Base-by-base conservation (phyloP, 2,329 filamentous ascomycete species). In the Fusarium liriodendri region DNA sequence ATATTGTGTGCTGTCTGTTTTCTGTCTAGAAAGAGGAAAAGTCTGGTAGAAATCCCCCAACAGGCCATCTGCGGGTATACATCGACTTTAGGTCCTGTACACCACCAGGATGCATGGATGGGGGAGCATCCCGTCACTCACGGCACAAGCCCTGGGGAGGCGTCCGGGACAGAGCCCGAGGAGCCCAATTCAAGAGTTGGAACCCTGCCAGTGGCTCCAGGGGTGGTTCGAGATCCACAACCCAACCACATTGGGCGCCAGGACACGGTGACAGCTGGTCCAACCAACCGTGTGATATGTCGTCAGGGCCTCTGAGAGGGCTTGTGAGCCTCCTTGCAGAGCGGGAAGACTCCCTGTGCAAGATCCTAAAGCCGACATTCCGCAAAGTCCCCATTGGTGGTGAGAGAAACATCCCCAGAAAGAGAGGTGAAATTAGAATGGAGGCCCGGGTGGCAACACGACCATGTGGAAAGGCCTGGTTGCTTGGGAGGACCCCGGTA, bases 141-240 rank as follows among this genome's bases (percentile, higher is more conserved):
- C 47, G 47, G 47, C 47, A 52, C 45, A 29, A 18, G 45, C 45
- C 45, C 25, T 50, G 45, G 25, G 16, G 22, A 52, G 62, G 50
- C 63, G 65, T 67, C 67, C 67, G 70, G 69, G 54, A 40, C 63
- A 65, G 50, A 66, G 70, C 76, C 72, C 70, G 72, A 72, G 65
- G 38, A 76, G 77, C 77, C 77, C 77, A 78, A 79, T 75, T 64
- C 66, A 68, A 69, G 55, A 65, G 29, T 52, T 61, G 55, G 42
- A 77, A 72, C 75, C 76, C 65, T 78, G 76, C 65, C 54, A 61
- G 54, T 70, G 50, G 62, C 54, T 65, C 62, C 71, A 63, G 69
- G 27, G 62, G 72, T 70, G 74, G 76, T 76, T 72, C 74, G 69
- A 77, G 75, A 68, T 75, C 76, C 74, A 78, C 77, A 52, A 65